These are phyloP conservation scores for Smittium mucronatum DNA, from an alignment of 371 early-diverging fungal genomes.

Conservation along the genomic window DNA sequence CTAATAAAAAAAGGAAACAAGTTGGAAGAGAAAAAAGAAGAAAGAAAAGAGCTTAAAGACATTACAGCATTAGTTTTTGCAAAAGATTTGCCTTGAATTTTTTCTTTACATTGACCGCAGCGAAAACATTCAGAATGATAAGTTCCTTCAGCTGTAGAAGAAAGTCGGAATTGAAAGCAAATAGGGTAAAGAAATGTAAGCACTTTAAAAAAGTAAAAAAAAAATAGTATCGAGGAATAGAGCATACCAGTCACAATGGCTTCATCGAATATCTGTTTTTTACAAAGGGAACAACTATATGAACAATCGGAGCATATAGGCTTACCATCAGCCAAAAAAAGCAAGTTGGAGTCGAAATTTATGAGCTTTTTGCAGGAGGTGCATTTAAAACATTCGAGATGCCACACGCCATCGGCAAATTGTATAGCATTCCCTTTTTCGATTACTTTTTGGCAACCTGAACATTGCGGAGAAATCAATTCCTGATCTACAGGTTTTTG, in stretches of 20 bases:
- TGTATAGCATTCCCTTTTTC: conserved; percentile 73
- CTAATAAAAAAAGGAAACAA: conserved; percentile 7
- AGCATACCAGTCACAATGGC: conserved; percentile 67
- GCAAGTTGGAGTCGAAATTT: conserved; percentile 61
- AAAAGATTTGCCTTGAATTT: conserved; percentile 63
- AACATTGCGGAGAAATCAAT: conserved; percentile 38
- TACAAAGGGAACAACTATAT: conserved; percentile 67
- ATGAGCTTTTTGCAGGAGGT: conserved; percentile 60
- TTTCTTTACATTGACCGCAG: conserved; percentile 54
- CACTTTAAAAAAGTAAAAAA: neutral
- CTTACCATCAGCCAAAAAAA: conserved; percentile 66
- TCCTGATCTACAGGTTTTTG: conserved; percentile 1
- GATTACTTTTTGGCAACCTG: conserved; percentile 57
- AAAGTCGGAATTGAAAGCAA: neutral
- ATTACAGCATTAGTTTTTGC: conserved; percentile 60
- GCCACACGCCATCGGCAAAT: conserved; percentile 74
- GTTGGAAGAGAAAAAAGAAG: neutral
- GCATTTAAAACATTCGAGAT: conserved; percentile 67
- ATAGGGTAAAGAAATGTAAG: neutral
- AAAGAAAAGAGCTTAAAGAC: neutral
- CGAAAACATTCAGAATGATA: conserved; percentile 78
- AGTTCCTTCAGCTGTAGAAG: conserved; percentile 50
- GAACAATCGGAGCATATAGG: conserved; percentile 80
- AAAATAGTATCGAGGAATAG: neutral
- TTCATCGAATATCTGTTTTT: conserved; percentile 68